Evolutionary conservation across 192 early-diverging fungal genomes (phyloP).

Genomic region (Diversispora epigaea): DNA sequence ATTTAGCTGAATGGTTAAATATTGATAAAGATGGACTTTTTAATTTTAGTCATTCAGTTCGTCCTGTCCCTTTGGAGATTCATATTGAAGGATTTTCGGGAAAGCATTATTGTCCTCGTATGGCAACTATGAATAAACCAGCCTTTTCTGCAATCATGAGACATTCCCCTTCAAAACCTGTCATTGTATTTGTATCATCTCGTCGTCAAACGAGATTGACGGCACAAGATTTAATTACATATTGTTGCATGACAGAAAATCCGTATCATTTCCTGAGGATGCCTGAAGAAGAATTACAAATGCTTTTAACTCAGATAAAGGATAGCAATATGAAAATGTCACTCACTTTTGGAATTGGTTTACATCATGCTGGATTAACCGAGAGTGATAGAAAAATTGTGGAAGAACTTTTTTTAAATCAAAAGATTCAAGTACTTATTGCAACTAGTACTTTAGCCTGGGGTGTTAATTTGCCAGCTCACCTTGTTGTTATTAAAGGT

Average conservation of each 20-base stretch:
- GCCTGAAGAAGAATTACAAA: slow-evolving; percentile 76
- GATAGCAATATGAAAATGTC: slow-evolving; percentile 78
- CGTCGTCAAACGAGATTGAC: slow-evolving; percentile 95
- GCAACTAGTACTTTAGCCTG: slow-evolving; percentile 96
- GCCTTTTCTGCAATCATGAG: slow-evolving; percentile 92
- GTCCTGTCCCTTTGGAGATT: slow-evolving; percentile 96
- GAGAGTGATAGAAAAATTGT: slow-evolving; percentile 83
- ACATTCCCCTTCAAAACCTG: slow-evolving; percentile 90
- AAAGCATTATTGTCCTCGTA: slow-evolving; percentile 95
- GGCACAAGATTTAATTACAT: slow-evolving; percentile 92
- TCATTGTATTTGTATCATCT: slow-evolving; percentile 98
- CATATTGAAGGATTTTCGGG: slow-evolving; percentile 97
- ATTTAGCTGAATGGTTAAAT: slow-evolving; percentile 97
- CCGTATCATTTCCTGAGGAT: slow-evolving; percentile 88
- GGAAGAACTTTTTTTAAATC: slow-evolving; percentile 91
- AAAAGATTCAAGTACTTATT: slow-evolving; percentile 95
- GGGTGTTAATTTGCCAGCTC: slow-evolving; percentile 98
- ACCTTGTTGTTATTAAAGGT: slow-evolving; percentile 96
- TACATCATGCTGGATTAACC: slow-evolving; percentile 95
- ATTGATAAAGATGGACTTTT: slow-evolving; percentile 83
- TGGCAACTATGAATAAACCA: slow-evolving; percentile 99
- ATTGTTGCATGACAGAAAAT: slow-evolving; percentile 90
- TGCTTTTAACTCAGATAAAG: slow-evolving; percentile 66
- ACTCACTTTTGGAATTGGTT: slow-evolving; percentile 93
- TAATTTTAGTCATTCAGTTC: slow-evolving; percentile 96